phyloP scores from a whole-genome alignment of 345 rosid genomes.

The Passiflora organensis region DNA sequence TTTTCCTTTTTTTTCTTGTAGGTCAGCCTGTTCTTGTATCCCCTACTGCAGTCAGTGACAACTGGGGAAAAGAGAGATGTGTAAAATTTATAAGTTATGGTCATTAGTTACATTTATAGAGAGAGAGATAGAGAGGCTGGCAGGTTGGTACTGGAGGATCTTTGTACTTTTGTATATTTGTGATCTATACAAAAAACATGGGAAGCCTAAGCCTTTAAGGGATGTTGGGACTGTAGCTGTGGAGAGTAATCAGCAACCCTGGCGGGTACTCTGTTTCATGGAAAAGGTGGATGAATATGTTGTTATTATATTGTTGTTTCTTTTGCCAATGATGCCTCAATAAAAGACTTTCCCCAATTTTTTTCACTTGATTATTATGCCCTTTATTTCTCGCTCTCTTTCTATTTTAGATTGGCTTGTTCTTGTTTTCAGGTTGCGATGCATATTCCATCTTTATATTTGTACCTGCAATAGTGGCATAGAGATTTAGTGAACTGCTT shows the following conservation, averaged over 20 bases:
- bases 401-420: too few species aligned
- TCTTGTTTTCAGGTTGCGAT: too few species aligned
- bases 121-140: constrained; percentile 20
- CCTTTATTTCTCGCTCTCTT: too few species aligned
- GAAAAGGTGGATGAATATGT: constrained; percentile 37
- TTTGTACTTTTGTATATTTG: constrained; percentile 51
- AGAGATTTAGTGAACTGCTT: too few species aligned
- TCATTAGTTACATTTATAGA: constrained; percentile 25
- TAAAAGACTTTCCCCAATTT: constrained; percentile 33
- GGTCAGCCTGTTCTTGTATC: constrained; percentile 45
- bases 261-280: constrained; percentile 54
- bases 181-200: constrained; percentile 44
- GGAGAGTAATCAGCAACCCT: constrained; percentile 10
- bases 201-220: constrained; percentile 40
- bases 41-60: constrained; percentile 13
- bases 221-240: constrained; percentile 19
- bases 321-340: constrained; percentile 40
- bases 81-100: constrained; percentile 38
- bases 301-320: constrained; percentile 38
- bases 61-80: constrained; percentile 4
- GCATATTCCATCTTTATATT: too few species aligned
- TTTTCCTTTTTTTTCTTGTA: constrained; percentile 28
- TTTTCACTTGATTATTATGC: constrained; percentile 10
- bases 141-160: constrained; percentile 36
- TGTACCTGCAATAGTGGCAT: too few species aligned